Evolutionary conservation across 2,329 filamentous ascomycete genomes (phyloP).

Genomic region (Cordyceps tenuipes): DNA sequence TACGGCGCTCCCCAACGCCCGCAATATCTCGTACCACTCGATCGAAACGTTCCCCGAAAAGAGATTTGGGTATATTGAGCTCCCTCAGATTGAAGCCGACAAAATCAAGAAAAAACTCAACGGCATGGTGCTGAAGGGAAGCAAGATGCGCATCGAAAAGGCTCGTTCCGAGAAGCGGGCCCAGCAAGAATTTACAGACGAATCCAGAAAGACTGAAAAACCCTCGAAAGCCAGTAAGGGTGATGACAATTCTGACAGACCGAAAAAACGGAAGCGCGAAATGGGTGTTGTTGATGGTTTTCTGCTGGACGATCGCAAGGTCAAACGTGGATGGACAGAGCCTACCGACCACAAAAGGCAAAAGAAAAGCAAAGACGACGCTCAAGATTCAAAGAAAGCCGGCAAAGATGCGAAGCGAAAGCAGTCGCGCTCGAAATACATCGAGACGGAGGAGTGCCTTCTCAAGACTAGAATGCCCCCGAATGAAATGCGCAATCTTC

Average conservation of each 20-base stretch:
- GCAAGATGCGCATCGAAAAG: constrained; percentile 76
- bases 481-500: constrained; percentile 33
- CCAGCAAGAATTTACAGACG: constrained; percentile 24
- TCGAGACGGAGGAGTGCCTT: constrained; percentile 69
- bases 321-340: constrained; percentile 87
- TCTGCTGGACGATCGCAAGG: constrained; percentile 64
- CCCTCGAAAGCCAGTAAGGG: constrained; percentile 25
- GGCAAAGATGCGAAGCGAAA: constrained; percentile 50
- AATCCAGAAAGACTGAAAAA: constrained; percentile 17
- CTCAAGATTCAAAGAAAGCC: constrained; percentile 35
- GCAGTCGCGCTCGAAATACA: constrained; percentile 66
- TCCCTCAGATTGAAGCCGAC: constrained; percentile 75
- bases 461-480: constrained; percentile 70
- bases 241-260: constrained; percentile 16
- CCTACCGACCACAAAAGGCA: constrained; percentile 42
- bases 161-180: constrained; percentile 48
- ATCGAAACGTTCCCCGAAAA: constrained; percentile 84
- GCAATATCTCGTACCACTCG: constrained; percentile 80
- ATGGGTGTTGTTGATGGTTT: constrained; percentile 53
- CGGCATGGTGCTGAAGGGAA: constrained; percentile 74
- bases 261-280: constrained; percentile 44
- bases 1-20: constrained; percentile 55
- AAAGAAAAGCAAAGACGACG: constrained; percentile 33
- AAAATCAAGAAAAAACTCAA: constrained; percentile 87
- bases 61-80: constrained; percentile 80